These are phyloP conservation scores for Mortierella claussenii DNA, from an alignment of 192 early-diverging fungal species.

Conservation along the genomic window DNA sequence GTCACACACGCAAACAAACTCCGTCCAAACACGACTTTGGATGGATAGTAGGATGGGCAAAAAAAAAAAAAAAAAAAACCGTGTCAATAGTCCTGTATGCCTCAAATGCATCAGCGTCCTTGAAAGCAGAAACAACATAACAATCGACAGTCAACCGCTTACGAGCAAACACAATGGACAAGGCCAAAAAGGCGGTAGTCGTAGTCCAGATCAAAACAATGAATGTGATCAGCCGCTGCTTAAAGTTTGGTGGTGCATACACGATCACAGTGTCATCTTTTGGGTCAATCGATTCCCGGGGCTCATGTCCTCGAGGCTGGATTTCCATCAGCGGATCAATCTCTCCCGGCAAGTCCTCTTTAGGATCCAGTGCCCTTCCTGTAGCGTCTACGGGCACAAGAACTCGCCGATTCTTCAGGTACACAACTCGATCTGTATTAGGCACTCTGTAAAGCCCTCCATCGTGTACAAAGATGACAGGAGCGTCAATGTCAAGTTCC, in stretches of 20 bases:
- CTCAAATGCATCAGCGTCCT: no score
- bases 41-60: not conserved
- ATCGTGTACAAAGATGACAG: slow-evolving; percentile 68
- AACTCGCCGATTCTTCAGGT: slow-evolving; percentile 83
- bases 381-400: slow-evolving; percentile 78
- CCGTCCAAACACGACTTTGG: slow-evolving; percentile 71
- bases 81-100: not conserved
- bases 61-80: slow-evolving; percentile 14
- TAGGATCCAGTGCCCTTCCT: slow-evolving; percentile 63
- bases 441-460: slow-evolving; percentile 85
- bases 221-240: slow-evolving; percentile 65
- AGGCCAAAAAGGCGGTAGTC: slow-evolving; percentile 58
- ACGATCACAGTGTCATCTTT: slow-evolving; percentile 79
- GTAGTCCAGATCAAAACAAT: slow-evolving; percentile 67
- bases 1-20: slow-evolving; percentile 55
- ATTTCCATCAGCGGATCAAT: slow-evolving; percentile 57
- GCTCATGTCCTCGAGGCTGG: slow-evolving; percentile 27
- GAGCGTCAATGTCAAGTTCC: slow-evolving; percentile 40
- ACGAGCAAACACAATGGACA: slow-evolving; percentile 59
- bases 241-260: slow-evolving; percentile 82
- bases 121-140: no score
- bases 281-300: slow-evolving; percentile 58
- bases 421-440: slow-evolving; percentile 82
- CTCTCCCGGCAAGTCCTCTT: slow-evolving; percentile 72
- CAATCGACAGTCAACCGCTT: no score